phyloP scores from a whole-genome alignment of 1,284 basidiomycete species.

The Cryptococcus maquisensis region DNA sequence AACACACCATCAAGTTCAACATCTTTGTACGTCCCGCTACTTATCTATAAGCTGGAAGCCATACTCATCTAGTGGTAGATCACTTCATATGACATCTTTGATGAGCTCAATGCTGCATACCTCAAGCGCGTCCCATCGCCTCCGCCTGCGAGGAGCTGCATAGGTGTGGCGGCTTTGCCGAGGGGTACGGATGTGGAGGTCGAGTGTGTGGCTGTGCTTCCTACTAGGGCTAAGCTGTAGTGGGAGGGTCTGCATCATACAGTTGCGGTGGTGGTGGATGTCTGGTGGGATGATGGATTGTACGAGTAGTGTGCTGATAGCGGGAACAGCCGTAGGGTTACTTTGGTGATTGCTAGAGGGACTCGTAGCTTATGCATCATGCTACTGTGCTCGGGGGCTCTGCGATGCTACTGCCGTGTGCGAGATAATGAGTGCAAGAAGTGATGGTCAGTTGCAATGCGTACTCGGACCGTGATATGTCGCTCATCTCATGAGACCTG shows the following conservation, averaged over 20 bases:
- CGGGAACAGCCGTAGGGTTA: no score
- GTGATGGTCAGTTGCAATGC: no score
- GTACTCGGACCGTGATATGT: no score
- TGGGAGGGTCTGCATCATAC: background rate
- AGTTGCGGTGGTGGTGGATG: background rate
- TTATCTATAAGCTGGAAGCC: background rate
- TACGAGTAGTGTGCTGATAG: background rate
- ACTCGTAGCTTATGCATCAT: no score
- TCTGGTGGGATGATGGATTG: no score
- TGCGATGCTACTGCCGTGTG: no score
- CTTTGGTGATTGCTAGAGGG: no score
- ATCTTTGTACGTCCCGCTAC: slow-evolving; percentile 52
- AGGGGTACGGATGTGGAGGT: slow-evolving; percentile 60
- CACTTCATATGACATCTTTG: slow-evolving; percentile 32
- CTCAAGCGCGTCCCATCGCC: slow-evolving; percentile 30
- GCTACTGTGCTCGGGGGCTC: no score
- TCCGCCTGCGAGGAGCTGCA: slow-evolving; percentile 61
- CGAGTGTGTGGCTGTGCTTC: slow-evolving; percentile 55
- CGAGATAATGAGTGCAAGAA: no score
- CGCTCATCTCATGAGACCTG: no score
- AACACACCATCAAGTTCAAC: slow-evolving; percentile 61
- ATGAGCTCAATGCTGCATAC: slow-evolving; percentile 29
- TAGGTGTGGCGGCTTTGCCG: slow-evolving; percentile 59
- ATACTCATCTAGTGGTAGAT: slow-evolving; percentile 13
- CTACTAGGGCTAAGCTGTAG: slow-evolving; percentile 21